A percentile compares a stretch with the other conserved stretches of the same genome.
phyloP scores from a whole-genome alignment of 805 yeast genomes.

The Ogataea thermomethanolica region DNA sequence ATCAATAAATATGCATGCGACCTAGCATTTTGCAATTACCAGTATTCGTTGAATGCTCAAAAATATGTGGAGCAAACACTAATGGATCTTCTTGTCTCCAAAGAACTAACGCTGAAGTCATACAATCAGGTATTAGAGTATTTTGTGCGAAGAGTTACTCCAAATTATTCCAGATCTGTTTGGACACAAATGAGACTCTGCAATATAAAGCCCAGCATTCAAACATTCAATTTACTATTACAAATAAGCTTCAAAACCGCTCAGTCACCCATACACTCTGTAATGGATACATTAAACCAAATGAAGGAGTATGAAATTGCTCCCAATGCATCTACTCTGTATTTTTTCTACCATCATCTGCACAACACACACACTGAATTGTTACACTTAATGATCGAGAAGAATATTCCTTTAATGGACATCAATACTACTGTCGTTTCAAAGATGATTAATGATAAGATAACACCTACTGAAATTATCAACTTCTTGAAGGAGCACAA shows the following conservation, averaged over 20 bases:
- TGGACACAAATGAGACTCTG: constrained; percentile 6
- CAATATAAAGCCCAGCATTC: constrained; percentile 2
- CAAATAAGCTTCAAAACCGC: constrained; percentile 7
- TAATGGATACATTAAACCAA: constrained; percentile 5
- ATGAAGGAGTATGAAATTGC: constrained; percentile 3
- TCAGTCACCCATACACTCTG: background rate
- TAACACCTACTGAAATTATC: constrained; percentile 5
- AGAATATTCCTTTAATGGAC: constrained; percentile 3
- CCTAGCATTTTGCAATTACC: constrained; percentile 9
- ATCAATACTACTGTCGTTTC: constrained; percentile 10
- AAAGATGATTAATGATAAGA: constrained; percentile 5
- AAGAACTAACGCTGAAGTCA: constrained; percentile 5
- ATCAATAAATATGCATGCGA: constrained; percentile 11
- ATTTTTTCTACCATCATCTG: constrained; percentile 12
- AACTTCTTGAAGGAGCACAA: constrained; percentile 8
- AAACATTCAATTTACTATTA: constrained; percentile 14
- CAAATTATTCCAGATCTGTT: constrained; percentile 1
- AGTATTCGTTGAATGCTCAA: constrained; percentile 2
- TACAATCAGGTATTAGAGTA: constrained; percentile 10
- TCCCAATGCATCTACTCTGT: constrained; percentile 13
- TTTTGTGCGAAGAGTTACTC: constrained; percentile 5
- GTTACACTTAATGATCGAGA: constrained; percentile 6
- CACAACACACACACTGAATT: constrained; percentile 1
- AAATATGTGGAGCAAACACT: constrained; percentile 13
- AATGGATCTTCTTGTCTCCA: constrained; percentile 7